Base-by-base conservation (phyloP, 139 green algal genomes). In the Chlorella sp. region DNA sequence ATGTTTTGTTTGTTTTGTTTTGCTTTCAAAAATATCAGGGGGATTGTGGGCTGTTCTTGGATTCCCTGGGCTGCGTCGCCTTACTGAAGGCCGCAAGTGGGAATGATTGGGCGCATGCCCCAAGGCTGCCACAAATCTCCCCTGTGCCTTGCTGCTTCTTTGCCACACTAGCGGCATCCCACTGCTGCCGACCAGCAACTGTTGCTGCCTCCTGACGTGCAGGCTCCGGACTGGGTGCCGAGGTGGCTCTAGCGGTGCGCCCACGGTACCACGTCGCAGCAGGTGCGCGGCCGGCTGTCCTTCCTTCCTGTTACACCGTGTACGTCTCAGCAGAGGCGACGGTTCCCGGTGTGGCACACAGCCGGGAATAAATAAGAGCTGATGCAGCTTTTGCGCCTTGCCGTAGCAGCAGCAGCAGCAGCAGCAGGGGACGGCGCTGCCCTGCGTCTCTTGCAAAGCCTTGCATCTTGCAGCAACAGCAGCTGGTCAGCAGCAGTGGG, bases 181-280 rank as follows among this genome's bases (percentile, higher is more conserved):
- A n/a, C 21, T 76, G 68, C 68, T 76, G 68, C 24, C 24, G 68
- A 30, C 28, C 69, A 36, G 2, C 28, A 19, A 15, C 30, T 19
- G 34, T 37, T 83, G 4, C 21, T 57, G 26, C 16, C 36, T 83
- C 28, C 1, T 18, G 85, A 26, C 37, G 3, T 88, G 89, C 78
- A 93, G 85, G 81, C 66, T 89, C 81, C 0, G 61, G 61, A 1
- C 32, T 86, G n/a, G 71, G 89, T 18, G 89, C 95, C 9, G 90
- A 94, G n/a, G 85, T 96, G 80, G 94, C 92, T 0, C 2, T 90
- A 16, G 79, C 75, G 32, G 91, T 93, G 28, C 88, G 93, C 16
- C 96, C 96, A 42, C 81, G 95, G 39, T 98, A 98, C 89, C 96
- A 98, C 86, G 68, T 97, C 26, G 92, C 92, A 1, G 93, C 84